Conservation (phyloP, 805 yeast genomes). For the Teunomyces gatunensis region DNA sequence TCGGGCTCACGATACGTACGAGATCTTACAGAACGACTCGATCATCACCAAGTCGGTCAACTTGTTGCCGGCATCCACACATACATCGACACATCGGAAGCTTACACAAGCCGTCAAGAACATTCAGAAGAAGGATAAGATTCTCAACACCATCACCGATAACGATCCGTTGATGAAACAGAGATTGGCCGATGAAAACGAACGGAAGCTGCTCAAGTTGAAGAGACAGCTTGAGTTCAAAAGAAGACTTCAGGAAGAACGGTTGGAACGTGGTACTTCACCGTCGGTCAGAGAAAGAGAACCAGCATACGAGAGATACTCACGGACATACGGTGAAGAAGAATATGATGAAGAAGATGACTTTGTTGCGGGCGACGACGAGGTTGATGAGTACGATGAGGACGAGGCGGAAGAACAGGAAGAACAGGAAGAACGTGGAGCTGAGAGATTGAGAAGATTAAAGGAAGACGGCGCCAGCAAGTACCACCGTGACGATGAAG, state of each 20-base stretch:
- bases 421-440: conserved; percentile 53
- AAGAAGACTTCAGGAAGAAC: conserved; percentile 57
- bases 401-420: conserved; percentile 47
- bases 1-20: conserved; percentile 66
- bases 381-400: conserved; percentile 36
- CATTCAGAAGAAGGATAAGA: conserved; percentile 46
- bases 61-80: conserved; percentile 88
- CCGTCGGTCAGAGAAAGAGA: conserved; percentile 20
- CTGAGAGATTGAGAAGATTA: conserved; percentile 54
- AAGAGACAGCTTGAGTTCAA: conserved; percentile 66
- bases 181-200: conserved; percentile 64
- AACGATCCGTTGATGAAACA: conserved; percentile 72
- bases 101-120: conserved; percentile 68
- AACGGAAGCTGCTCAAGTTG: conserved; percentile 52
- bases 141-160: conserved; percentile 52
- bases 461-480: conserved; percentile 56
- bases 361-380: conserved; percentile 44
- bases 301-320: conserved; percentile 39
- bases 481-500: conserved; percentile 43
- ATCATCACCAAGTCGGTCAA: conserved; percentile 62
- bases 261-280: conserved; percentile 47
- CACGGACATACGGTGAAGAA: conserved; percentile 33
- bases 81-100: conserved; percentile 75
- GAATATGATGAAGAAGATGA: conserved; percentile 41
- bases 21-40: conserved; percentile 68